Conservation (phyloP, 2,329 filamentous ascomycete genomes). For the Phoma herbarum region DNA sequence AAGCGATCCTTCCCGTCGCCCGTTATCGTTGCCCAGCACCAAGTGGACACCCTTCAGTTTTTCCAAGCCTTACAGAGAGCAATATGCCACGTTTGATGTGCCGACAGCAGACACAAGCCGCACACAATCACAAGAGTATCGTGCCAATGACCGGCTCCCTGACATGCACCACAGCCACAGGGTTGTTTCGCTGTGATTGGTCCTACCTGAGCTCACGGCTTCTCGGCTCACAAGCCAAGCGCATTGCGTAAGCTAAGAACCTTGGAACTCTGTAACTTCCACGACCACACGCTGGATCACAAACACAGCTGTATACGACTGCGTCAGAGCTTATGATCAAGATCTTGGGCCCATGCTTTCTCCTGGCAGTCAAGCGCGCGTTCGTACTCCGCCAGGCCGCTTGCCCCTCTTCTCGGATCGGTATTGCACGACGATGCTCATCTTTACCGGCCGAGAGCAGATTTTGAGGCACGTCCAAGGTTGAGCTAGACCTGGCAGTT, state of each 20-base stretch:
- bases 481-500: not conserved
- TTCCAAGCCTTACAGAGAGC: not conserved
- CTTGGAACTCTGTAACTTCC: conserved; percentile 1
- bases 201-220: conserved; percentile 4
- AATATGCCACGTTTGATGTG: not conserved
- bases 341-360: not conserved
- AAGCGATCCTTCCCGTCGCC: not conserved
- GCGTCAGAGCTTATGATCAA: not conserved
- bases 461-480: not conserved
- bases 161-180: not conserved
- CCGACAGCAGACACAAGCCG: not conserved
- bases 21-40: conserved; percentile 2
- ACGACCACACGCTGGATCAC: not conserved
- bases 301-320: not conserved
- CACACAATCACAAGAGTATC: not conserved
- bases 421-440: not conserved
- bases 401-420: not conserved
- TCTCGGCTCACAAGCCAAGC: conserved; percentile 12
- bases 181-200: not conserved
- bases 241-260: conserved; percentile 19
- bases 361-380: not conserved
- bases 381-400: not conserved
- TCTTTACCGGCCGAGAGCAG: not conserved
- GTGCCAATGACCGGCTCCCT: not conserved
- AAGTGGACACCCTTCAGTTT: not conserved